Conservation (phyloP, 2,329 filamentous ascomycete species). For the Epichloe sp. region DNA sequence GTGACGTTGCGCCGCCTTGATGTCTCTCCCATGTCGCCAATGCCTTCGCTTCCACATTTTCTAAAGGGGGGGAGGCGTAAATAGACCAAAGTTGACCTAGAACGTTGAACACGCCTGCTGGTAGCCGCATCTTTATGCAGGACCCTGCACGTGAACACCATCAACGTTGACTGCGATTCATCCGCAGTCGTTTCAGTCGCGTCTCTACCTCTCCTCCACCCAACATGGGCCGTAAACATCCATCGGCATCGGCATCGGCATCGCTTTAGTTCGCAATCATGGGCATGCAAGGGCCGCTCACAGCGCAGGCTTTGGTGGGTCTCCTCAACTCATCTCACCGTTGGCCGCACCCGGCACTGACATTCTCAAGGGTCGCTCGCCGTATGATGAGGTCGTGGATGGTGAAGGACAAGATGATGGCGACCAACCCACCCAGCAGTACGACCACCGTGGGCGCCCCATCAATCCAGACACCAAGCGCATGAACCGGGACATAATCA, state of each 20-base stretch:
- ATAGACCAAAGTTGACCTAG: too few species aligned
- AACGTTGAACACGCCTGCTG: too few species aligned
- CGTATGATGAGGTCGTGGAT: conserved; percentile 43
- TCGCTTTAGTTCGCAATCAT: conserved; percentile 18
- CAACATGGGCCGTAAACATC: neutral
- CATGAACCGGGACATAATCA: conserved; percentile 43
- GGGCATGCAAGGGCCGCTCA: conserved; percentile 42
- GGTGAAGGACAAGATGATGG: conserved; percentile 32
- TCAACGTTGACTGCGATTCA: neutral
- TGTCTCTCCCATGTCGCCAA: too few species aligned
- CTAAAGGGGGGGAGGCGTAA: too few species aligned
- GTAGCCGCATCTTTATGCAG: too few species aligned
- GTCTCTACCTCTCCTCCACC: neutral
- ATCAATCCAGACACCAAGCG: conserved; percentile 40
- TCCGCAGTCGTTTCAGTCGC: neutral
- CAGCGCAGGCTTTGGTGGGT: conserved; percentile 42
- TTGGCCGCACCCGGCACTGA: conserved; percentile 1
- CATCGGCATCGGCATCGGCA: neutral
- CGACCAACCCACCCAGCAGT: conserved; percentile 32
- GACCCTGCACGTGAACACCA: too few species aligned
- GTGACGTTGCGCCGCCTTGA: too few species aligned
- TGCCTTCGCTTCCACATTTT: too few species aligned
- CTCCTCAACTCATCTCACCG: neutral
- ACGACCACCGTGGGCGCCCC: conserved; percentile 42
- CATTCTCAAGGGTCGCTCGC: conserved; percentile 38